These are phyloP conservation scores for Phytophthora agathidicida DNA, from an alignment of 352 stramenopile species.

Conservation along the genomic window DNA sequence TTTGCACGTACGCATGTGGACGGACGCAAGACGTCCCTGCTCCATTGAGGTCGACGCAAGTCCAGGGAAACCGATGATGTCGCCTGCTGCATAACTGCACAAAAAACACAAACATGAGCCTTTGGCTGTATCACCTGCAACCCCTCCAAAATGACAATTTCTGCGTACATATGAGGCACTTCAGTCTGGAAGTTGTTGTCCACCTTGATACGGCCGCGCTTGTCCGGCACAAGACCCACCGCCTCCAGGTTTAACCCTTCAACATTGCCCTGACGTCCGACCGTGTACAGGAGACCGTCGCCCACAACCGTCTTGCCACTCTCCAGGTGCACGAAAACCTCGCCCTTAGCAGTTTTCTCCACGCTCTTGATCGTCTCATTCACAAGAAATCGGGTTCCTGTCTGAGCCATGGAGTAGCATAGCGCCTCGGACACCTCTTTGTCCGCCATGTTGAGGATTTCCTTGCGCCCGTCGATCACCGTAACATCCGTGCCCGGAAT, in stretches of 20 bases:
- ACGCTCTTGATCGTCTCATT: slow-evolving; percentile 83
- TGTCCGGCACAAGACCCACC: slow-evolving; percentile 80
- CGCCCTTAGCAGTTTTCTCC: slow-evolving; percentile 61
- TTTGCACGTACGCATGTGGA: slow-evolving; percentile 85
- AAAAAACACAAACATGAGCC: slow-evolving; percentile 12
- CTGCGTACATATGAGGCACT: slow-evolving; percentile 85
- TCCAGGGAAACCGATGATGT: slow-evolving; percentile 90
- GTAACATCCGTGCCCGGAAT: slow-evolving; percentile 90
- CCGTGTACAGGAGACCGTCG: slow-evolving; percentile 87
- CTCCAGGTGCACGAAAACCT: slow-evolving; percentile 82
- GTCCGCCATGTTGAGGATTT: slow-evolving; percentile 91
- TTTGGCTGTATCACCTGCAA: not conserved
- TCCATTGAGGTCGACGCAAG: slow-evolving; percentile 93
- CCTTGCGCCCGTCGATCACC: slow-evolving; percentile 87
- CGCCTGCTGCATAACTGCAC: slow-evolving; percentile 85
- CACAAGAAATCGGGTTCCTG: slow-evolving; percentile 85
- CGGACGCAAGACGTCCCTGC: slow-evolving; percentile 84
- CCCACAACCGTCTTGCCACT: slow-evolving; percentile 88
- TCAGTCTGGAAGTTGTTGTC: slow-evolving; percentile 90
- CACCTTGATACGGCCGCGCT: slow-evolving; percentile 85
- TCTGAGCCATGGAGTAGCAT: slow-evolving; percentile 90
- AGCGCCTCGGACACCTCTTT: slow-evolving; percentile 87
- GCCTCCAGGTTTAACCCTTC: slow-evolving; percentile 84
- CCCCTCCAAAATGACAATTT: not conserved
- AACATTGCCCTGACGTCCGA: slow-evolving; percentile 87